Conservation (phyloP, 345 rosid genomes). For the Citrus australasica region DNA sequence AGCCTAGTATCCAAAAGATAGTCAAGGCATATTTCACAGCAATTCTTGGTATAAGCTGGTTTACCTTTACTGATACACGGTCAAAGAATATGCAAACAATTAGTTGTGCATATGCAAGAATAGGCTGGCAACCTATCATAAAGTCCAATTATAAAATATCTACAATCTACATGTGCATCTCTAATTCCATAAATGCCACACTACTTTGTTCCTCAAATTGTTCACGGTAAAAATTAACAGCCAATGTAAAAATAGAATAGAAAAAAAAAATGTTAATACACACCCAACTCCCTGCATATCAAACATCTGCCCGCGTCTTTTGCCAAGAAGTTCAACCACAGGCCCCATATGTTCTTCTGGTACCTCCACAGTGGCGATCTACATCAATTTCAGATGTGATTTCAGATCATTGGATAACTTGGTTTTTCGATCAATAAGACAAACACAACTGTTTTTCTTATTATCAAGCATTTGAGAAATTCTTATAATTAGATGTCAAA, state of each 20-base stretch:
- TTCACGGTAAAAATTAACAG: neutral
- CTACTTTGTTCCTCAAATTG: constrained; percentile 6
- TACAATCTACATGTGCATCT: neutral
- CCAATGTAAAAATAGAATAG: neutral
- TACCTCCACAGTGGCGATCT: constrained; percentile 94
- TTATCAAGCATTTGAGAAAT: neutral
- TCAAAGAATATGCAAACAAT: neutral
- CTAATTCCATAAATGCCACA: neutral
- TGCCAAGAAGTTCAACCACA: constrained; percentile 97
- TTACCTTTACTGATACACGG: neutral
- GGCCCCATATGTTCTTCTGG: constrained; percentile 94
- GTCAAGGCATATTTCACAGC: neutral
- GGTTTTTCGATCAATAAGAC: neutral
- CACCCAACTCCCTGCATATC: constrained; percentile 92
- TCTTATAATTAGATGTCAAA: neutral
- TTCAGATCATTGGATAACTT: neutral
- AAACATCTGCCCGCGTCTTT: constrained; percentile 92
- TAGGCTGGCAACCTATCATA: neutral
- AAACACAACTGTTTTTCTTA: neutral
- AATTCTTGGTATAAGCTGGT: neutral
- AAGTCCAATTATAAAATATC: neutral
- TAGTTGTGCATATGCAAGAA: neutral
- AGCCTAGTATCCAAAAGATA: neutral
- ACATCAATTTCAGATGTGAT: constrained; percentile 11
- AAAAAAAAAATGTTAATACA: constrained; percentile 10